These are phyloP conservation scores for Syzygium aqueum DNA, from an alignment of 345 rosid species.

Conservation along the genomic window DNA sequence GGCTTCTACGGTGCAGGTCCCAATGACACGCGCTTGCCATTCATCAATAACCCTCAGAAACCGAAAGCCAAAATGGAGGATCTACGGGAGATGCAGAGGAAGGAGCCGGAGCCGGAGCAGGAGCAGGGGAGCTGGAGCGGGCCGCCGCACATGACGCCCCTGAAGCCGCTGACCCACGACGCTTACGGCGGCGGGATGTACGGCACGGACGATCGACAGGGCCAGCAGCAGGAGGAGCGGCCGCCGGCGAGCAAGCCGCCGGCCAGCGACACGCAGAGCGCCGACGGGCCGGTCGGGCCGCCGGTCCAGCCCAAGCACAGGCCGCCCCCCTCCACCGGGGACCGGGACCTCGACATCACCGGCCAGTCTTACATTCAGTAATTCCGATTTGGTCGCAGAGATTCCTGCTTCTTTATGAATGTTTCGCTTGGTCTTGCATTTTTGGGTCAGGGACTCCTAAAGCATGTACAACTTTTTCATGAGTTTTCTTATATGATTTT, in stretches of 20 bases:
- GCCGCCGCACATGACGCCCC: slow-evolving; percentile 32
- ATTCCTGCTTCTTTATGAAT: neutral
- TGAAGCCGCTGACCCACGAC: slow-evolving; percentile 43
- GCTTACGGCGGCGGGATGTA: slow-evolving; percentile 70
- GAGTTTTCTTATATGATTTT: neutral
- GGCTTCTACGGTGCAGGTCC: neutral
- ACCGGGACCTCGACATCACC: slow-evolving; percentile 52
- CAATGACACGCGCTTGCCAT: neutral
- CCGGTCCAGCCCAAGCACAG: slow-evolving; percentile 25
- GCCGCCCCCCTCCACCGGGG: slow-evolving; percentile 50
- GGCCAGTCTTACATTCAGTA: slow-evolving; percentile 69
- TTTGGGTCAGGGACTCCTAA: neutral
- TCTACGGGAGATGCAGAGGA: slow-evolving; percentile 8
- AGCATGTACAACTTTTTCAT: neutral
- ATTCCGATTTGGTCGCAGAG: neutral
- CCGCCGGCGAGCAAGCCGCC: slow-evolving; percentile 18
- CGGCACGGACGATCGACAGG: slow-evolving; percentile 24
- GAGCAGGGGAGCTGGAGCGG: slow-evolving; percentile 9
- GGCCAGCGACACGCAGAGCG: slow-evolving; percentile 57
- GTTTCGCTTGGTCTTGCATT: neutral
- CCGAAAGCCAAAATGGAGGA: slow-evolving; percentile 18
- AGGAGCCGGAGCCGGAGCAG: neutral
- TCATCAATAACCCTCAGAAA: neutral
- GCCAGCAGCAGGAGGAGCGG: neutral
- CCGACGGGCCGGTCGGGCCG: slow-evolving; percentile 41